These are phyloP conservation scores for Xylariaceae sp. DNA, from an alignment of 2,329 filamentous ascomycete species.

Conservation along the genomic window DNA sequence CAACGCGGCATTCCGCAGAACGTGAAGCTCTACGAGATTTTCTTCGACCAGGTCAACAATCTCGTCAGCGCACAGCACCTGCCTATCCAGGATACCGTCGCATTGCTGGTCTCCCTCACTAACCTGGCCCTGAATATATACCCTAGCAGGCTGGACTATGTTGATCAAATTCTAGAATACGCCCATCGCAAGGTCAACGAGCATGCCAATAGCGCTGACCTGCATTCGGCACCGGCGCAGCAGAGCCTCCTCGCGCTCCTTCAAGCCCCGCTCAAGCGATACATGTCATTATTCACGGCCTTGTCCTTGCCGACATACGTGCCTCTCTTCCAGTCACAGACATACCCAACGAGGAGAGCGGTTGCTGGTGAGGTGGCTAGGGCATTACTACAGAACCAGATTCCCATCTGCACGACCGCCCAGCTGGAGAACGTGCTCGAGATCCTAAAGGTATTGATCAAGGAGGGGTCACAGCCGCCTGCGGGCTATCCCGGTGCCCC, in stretches of 20 bases:
- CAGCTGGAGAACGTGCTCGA: constrained; percentile 86
- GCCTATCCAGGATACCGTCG: constrained; percentile 90
- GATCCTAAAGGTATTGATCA: constrained; percentile 83
- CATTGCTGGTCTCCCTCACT: constrained; percentile 82
- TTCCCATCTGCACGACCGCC: constrained; percentile 65
- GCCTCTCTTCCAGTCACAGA: constrained; percentile 81
- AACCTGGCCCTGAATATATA: constrained; percentile 96
- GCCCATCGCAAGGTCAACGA: constrained; percentile 80
- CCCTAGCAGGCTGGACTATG: constrained; percentile 83
- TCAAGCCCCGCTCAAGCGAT: constrained; percentile 83
- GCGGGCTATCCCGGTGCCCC: constrained; percentile 75
- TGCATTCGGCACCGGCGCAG: constrained; percentile 82
- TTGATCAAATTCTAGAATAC: constrained; percentile 88
- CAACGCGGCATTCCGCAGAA: constrained; percentile 58
- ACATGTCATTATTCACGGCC: constrained; percentile 93
- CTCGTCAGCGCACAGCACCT: constrained; percentile 86
- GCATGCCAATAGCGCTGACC: constrained; percentile 87
- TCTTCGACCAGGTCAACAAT: constrained; percentile 92
- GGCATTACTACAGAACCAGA: constrained; percentile 75
- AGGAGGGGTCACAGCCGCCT: constrained; percentile 80
- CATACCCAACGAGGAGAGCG: constrained; percentile 83
- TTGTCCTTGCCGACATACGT: constrained; percentile 87
- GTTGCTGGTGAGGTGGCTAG: constrained; percentile 84
- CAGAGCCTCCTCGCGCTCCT: constrained; percentile 82
- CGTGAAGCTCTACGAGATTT: constrained; percentile 91